Percentiles rank a stretch among this genome's conserved stretches.
These are phyloP conservation scores for Psilocybe sp. DNA, from an alignment of 768 basidiomycete genomes.

Conservation along the genomic window DNA sequence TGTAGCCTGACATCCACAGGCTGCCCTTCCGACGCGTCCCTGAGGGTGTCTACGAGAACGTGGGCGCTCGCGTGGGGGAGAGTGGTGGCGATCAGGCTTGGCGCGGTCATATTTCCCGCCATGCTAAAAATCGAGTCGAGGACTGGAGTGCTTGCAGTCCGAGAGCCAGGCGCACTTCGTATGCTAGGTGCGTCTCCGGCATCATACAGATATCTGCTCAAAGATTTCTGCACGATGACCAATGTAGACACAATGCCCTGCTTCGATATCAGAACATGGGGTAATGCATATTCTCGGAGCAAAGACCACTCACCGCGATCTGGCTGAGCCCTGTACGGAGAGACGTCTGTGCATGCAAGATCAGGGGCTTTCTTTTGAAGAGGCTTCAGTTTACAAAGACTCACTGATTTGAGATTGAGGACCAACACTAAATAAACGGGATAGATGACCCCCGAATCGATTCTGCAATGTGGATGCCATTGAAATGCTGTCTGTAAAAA, in stretches of 20 bases:
- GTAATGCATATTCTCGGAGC: not conserved
- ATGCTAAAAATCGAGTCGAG: slow-evolving; percentile 20
- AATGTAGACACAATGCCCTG: slow-evolving; percentile 23
- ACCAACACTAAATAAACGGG: slow-evolving; percentile 17
- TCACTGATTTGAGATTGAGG: slow-evolving; percentile 13
- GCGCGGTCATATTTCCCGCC: slow-evolving; percentile 8
- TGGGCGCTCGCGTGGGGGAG: too few relatives aligned
- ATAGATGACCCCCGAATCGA: slow-evolving; percentile 19
- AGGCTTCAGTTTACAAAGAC: not conserved
- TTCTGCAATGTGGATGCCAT: slow-evolving; percentile 7
- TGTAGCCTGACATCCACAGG: too few relatives aligned
- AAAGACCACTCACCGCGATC: slow-evolving; percentile 16
- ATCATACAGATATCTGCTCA: slow-evolving; percentile 7
- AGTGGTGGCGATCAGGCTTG: not conserved
- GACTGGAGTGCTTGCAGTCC: slow-evolving; percentile 16
- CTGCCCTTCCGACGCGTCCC: too few relatives aligned
- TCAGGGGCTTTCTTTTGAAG: not conserved
- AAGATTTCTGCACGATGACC: slow-evolving; percentile 19
- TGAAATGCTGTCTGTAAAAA: not conserved
- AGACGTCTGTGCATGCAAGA: not conserved
- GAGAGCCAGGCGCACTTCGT: not conserved
- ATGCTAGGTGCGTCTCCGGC: not conserved
- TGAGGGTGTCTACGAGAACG: too few relatives aligned
- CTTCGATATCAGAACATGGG: not conserved
- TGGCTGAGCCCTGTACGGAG: slow-evolving; percentile 18